These are phyloP conservation scores for Sugiyamaella lignohabitans DNA, from an alignment of 805 yeast genomes.

Conservation along the genomic window DNA sequence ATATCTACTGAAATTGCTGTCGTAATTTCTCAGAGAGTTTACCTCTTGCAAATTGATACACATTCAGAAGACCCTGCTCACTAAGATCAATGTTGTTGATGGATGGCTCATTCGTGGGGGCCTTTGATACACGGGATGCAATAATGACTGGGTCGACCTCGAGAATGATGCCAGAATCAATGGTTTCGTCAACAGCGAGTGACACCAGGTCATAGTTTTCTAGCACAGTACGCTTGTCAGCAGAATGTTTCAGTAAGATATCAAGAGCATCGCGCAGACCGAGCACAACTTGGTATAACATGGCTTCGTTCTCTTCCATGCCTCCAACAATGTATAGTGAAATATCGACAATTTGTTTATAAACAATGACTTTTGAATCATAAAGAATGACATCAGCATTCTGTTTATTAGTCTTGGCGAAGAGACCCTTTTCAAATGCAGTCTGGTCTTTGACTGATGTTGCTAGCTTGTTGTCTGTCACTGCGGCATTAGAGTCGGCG, in stretches of 20 bases:
- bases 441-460: constrained; percentile 56
- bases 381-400: constrained; percentile 74
- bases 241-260: constrained; percentile 55
- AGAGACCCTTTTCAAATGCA: constrained; percentile 67
- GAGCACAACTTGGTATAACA: constrained; percentile 65
- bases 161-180: constrained; percentile 88
- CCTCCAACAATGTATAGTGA: constrained; percentile 65
- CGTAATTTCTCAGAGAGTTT: constrained; percentile 51
- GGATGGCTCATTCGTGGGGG: constrained; percentile 64
- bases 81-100: constrained; percentile 34
- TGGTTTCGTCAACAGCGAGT: constrained; percentile 82
- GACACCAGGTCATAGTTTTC: constrained; percentile 82
- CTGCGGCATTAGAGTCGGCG: constrained; percentile 5
- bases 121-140: constrained; percentile 84
- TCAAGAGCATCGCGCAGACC: constrained; percentile 80
- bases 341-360: constrained; percentile 76
- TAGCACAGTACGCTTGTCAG: constrained; percentile 72
- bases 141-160: constrained; percentile 85
- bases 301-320: constrained; percentile 76
- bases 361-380: constrained; percentile 76
- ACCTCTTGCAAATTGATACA: constrained; percentile 82
- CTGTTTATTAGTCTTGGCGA: constrained; percentile 70
- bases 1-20: constrained; percentile 29
- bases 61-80: constrained; percentile 55
- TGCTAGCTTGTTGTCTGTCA: constrained; percentile 29